Evolutionary conservation across 306 rosid species (phyloP), one percentile per base, ranked within the genome.

Genomic region (Acacia confusa): DNA sequence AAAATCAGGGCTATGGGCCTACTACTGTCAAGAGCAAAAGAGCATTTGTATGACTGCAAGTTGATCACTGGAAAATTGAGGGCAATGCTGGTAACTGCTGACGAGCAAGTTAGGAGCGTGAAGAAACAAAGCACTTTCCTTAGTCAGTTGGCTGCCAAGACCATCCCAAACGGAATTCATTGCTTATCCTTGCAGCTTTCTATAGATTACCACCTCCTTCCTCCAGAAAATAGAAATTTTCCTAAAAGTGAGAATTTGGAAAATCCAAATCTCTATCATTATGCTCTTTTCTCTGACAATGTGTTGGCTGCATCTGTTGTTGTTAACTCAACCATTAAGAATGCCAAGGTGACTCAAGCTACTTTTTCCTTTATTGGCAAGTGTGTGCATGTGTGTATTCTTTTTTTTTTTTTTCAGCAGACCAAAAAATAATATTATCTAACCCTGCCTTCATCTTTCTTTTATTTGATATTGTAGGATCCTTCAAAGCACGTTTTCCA

Each of bases 251-350:
- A 93, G 89, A 93, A 91, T 83, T 88, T 96, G 88, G 98, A 90
- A 73, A 89, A 92, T 88, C 91, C 97, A 47, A 87, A 60, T 80
- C 90, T 96, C 67, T 89, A 92, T 85, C 99, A 96, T 90, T 93
- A 96, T 45, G 97, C 98, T 24, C 90, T 96, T 73, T 96, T 93
- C 88, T 92, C 99, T 1, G 99, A 96, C 92, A 96, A 96, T 44
- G 98, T 96, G 75, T 85, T 96, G 94, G 99, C 98, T 87, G 94
- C 97, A 57, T 93, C 98, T 2, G 99, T 96, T 7, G 98, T 96
- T 45, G 94, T 96, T 83, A 96, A 96, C 88, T 96, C 99, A 84
- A 83, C 99, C 63, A 70, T 96, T 81, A 52, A 77, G 86, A 96
- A 93, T 79, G 94, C 98, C 67, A 96, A 96, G 99, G 99, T 96